Evolutionary conservation across 306 rosid genomes (phyloP).

Genomic region (Dryas octopetala): DNA sequence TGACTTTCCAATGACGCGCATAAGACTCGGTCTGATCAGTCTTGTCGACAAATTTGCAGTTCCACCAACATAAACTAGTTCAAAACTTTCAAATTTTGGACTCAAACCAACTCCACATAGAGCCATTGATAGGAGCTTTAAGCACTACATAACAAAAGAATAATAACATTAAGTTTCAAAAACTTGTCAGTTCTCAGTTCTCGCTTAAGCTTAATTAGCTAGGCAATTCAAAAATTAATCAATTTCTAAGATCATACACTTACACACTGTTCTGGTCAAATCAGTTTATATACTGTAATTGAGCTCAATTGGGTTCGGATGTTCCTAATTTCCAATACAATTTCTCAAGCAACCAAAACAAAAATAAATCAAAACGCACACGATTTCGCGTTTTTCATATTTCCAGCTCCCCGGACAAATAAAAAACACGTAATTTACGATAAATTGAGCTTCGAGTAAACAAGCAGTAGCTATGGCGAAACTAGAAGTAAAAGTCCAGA

Average conservation of each 20-base stretch:
- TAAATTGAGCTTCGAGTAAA: neutral
- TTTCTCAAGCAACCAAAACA: neutral
- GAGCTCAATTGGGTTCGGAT: neutral
- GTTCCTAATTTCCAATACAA: neutral
- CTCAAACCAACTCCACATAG: slow-evolving; percentile 47
- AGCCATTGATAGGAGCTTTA: slow-evolving; percentile 62
- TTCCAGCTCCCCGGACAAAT: slow-evolving; percentile 1
- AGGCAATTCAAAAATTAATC: neutral
- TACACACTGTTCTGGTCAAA: neutral
- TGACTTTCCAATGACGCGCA: slow-evolving; percentile 36
- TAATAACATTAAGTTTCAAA: neutral
- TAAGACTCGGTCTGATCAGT: slow-evolving; percentile 46
- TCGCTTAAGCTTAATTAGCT: slow-evolving; percentile 7
- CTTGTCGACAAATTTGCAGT: slow-evolving; percentile 59
- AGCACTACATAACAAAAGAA: slow-evolving; percentile 8
- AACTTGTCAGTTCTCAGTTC: neutral
- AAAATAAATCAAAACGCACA: neutral
- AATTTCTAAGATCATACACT: neutral
- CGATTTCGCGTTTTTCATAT: neutral
- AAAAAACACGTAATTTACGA: neutral
- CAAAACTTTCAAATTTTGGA: slow-evolving; percentile 45
- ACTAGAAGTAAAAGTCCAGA: neutral
- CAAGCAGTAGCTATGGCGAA: neutral
- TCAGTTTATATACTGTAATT: neutral
- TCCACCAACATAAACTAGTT: slow-evolving; percentile 42